Evolutionary conservation across 768 basidiomycete species (phyloP), one percentile per base, ranked within the genome.

Genomic region (Amanita brunnescens): DNA sequence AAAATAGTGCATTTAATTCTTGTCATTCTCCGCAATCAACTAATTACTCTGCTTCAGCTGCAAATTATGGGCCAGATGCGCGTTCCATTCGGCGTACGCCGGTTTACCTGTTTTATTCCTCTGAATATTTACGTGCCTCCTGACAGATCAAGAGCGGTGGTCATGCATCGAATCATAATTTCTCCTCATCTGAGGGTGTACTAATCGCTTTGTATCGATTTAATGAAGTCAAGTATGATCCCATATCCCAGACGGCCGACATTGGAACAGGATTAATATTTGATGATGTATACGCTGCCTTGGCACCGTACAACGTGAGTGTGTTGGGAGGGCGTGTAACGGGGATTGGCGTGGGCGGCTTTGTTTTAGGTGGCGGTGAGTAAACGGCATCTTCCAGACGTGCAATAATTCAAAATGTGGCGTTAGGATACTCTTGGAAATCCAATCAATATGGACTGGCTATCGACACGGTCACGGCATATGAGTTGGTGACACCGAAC

Each of bases 391-490:
- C 39, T 21, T 21, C 4, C 20, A 39, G 8, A 37, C n/a, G 6
- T 3, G 16, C 16, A 9, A 39, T 14, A 5, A 7, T 12, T 4
- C 39, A 23, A 18, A 10, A 10, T 8, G 12, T 24, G 3, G 26
- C 7, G 26, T 29, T n/a, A 73, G 83, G 83, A 2, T 85, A 81
- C 56, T 83, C 83, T 7, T 85, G 76, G 76, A 65, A 72, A 46
- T 78, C 78, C 0, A 83, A 84, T 52, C 79, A 83, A 52, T 68
- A 75, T 54, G 83, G 83, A 12, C 56, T 87, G 46, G 75, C 78
- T 0, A 57, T 75, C 12, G 83, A 85, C 54, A 80, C 69, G 1
- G 67, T 84, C 34, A 64, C 65, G 13, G 70, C 72, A 0, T 80
- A 65, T 56, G 78, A 83, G 54, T 65, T 85, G 1, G 81, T 83